Base-by-base conservation (phyloP, 1,139 yeast species). In the Candida glucosophila region DNA sequence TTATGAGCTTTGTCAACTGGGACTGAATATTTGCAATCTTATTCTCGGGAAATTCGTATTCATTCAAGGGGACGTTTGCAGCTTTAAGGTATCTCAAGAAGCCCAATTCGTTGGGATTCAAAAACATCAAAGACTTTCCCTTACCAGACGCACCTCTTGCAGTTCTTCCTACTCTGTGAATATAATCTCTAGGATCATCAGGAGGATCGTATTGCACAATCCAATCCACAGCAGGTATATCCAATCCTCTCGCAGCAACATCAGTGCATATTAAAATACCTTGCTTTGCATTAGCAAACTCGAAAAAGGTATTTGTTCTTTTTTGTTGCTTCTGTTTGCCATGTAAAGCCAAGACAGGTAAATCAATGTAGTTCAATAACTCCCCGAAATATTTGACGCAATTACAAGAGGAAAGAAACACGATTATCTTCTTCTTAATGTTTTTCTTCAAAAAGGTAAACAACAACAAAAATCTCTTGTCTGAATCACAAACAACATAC, bases 241-340 rank as follows among this genome's bases (percentile, higher is more conserved):
- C 98, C 40, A 90, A 73, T 10, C 98, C 98, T 67, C 98, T 76
- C 7, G 98, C 97, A 14, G 97, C 98, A 40, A 90, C 97, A 56
- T 90, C 97, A 1, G 98, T 90, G 60, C 97, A 90, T 27, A 90
- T 71, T 41, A 90, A 59, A 26, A 83, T 83, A 23, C 98, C 98
- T 48, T 79, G 86, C 44, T 80, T 85, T 32, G 98, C 97, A 44
- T 90, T 90, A 64, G 96, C 85, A 58, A 90, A 90, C 58, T 92
- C 98, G 50, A 90, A 88, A 53, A 90, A 90, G 3, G 98, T 90
- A 56, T 90, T 88, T 28, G 98, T 90, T 55, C 98, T 75, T 64
- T 88, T 88, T 55, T 88, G 96, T 62, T 90, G 99, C 57, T 90
- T 92, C 60, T 90, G 98, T 55, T 90, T 90, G 22, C 99, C 99